Conservation (phyloP, 768 basidiomycete genomes). For the Pleurotus giganteus region DNA sequence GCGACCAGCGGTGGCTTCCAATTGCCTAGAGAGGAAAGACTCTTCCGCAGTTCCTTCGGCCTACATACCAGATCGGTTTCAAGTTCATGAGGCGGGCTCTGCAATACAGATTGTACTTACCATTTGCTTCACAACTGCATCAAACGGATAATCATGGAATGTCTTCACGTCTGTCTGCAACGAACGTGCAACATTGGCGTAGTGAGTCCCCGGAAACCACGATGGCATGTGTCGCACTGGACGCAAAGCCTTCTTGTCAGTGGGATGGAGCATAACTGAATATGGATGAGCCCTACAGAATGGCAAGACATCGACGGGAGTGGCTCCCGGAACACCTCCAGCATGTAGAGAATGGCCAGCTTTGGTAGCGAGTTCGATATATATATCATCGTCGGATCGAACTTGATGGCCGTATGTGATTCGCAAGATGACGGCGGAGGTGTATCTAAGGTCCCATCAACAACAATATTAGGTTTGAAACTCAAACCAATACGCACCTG, state of each 20-base stretch:
- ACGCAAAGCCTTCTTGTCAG: background rate
- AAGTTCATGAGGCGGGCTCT: background rate
- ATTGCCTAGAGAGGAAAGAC: background rate
- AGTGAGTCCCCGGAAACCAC: slow-evolving; percentile 10
- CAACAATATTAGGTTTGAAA: background rate
- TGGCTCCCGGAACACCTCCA: slow-evolving; percentile 13
- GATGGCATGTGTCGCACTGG: slow-evolving; percentile 2
- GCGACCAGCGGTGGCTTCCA: slow-evolving; percentile 29
- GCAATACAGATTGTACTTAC: background rate
- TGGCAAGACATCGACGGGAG: slow-evolving; percentile 18
- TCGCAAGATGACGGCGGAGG: slow-evolving; percentile 13
- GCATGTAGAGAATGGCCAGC: slow-evolving; percentile 7
- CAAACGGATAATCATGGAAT: background rate
- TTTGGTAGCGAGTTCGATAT: slow-evolving; percentile 12
- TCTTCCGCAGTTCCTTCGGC: background rate
- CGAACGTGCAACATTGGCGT: background rate
- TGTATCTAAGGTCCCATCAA: too few species aligned
- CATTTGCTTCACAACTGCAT: background rate
- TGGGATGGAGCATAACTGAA: background rate
- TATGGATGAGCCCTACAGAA: slow-evolving; percentile 10
- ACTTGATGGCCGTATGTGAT: slow-evolving; percentile 18
- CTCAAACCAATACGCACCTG: slow-evolving; percentile 26
- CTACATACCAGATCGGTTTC: background rate
- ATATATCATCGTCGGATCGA: slow-evolving; percentile 14
- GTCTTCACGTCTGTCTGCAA: background rate